Percentiles rank a stretch among this genome's conserved stretches.
phyloP scores from a whole-genome alignment of 2,329 filamentous ascomycete genomes.

The Penicillium vulpinum region DNA sequence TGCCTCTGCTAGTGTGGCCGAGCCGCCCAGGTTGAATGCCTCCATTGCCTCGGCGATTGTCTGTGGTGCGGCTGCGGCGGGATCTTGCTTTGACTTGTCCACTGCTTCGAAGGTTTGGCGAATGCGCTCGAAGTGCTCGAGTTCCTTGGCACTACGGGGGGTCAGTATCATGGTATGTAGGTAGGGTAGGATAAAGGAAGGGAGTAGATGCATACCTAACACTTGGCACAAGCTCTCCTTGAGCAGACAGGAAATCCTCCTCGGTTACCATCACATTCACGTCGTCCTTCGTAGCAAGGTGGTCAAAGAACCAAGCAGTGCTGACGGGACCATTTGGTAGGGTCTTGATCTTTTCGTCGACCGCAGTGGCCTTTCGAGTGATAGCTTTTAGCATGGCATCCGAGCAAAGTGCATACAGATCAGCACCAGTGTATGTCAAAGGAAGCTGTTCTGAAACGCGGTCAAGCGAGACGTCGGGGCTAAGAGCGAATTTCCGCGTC shows the following conservation, averaged over 20 bases:
- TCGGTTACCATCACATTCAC: conserved; percentile 85
- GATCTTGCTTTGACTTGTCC: conserved; percentile 47
- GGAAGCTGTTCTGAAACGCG: conserved; percentile 75
- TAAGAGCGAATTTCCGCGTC: conserved; percentile 88
- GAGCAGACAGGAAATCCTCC: conserved; percentile 79
- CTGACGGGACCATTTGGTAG: conserved; percentile 64
- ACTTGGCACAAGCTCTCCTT: conserved; percentile 84
- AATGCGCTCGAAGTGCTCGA: conserved; percentile 87
- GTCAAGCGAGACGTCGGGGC: conserved; percentile 73
- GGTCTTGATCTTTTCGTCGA: conserved; percentile 77
- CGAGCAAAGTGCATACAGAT: conserved; percentile 94
- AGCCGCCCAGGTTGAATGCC: conserved; percentile 30
- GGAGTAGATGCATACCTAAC: conserved; percentile 55
- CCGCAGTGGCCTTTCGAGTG: conserved; percentile 78
- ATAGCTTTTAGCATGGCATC: conserved; percentile 99
- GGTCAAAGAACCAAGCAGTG: conserved; percentile 95
- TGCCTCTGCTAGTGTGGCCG: conserved; percentile 17
- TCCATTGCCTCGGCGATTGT: conserved; percentile 43
- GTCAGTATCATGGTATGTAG: conserved; percentile 24
- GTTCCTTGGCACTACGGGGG: conserved; percentile 71
- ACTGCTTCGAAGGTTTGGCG: conserved; percentile 74
- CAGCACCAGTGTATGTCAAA: conserved; percentile 95
- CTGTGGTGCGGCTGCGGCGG: conserved; percentile 24
- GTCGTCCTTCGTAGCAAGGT: conserved; percentile 78
- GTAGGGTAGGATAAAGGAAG: background rate